Percentiles rank a stretch among this genome's conserved stretches.
Evolutionary conservation across 768 basidiomycete genomes (phyloP).

Genomic region (Agaricus bisporus): DNA sequence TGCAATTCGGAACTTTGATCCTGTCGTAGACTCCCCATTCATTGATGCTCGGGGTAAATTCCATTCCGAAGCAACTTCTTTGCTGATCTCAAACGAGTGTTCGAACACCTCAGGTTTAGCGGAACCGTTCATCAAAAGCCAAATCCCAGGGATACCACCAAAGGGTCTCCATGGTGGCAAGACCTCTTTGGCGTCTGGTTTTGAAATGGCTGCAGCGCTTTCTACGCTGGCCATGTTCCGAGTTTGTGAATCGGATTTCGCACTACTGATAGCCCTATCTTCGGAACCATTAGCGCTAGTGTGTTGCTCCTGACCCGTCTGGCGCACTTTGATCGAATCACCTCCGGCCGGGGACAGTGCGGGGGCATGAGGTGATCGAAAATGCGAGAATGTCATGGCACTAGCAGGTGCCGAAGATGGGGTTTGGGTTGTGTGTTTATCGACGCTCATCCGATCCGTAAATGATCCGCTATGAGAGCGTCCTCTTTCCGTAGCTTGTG

Average conservation of each 20-base stretch:
- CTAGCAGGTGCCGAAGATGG: too few relatives aligned
- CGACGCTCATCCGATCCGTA: not conserved
- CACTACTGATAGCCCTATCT: too few relatives aligned
- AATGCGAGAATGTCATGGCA: too few relatives aligned
- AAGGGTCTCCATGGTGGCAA: slow-evolving; percentile 15
- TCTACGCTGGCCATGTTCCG: too few relatives aligned
- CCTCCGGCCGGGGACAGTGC: too few relatives aligned
- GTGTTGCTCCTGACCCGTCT: too few relatives aligned
- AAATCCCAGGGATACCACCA: slow-evolving; percentile 34
- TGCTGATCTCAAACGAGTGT: slow-evolving; percentile 31
- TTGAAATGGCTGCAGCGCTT: not conserved
- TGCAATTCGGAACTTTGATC: not conserved
- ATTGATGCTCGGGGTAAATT: slow-evolving; percentile 12
- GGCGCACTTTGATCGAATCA: too few relatives aligned
- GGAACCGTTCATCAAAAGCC: slow-evolving; percentile 29
- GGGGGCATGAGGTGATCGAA: too few relatives aligned
- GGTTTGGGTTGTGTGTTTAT: too few relatives aligned
- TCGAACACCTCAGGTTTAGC: slow-evolving; percentile 26
- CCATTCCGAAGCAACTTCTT: slow-evolving; percentile 28
- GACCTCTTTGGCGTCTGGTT: not conserved
- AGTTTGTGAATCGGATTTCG: too few relatives aligned
- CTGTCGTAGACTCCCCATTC: not conserved
- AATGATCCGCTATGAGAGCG: not conserved
- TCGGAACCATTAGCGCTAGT: too few relatives aligned
- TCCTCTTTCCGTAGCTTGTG: too few relatives aligned